phyloP scores from a whole-genome alignment of 2,329 filamentous ascomycete species.

The Chrysoporthe deuterocubensis region DNA sequence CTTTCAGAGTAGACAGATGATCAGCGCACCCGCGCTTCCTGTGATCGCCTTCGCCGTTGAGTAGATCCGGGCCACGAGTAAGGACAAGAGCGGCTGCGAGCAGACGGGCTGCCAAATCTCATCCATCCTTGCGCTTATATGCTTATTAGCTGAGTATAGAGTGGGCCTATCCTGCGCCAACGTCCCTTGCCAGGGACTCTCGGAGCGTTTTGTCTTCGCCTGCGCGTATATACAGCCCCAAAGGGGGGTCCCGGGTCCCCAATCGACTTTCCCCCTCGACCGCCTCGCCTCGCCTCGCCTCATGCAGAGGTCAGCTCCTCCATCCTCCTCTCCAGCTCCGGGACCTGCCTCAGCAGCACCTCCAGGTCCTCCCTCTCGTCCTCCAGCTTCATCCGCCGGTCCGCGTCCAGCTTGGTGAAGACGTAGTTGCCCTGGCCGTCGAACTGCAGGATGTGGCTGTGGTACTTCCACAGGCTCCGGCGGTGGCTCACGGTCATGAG shows the following conservation, averaged over 20 bases:
- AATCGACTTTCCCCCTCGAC: no score
- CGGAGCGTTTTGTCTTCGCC: no score
- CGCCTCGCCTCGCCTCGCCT: background rate
- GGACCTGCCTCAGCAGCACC: constrained; percentile 79
- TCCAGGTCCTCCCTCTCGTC: constrained; percentile 97
- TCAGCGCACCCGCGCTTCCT: no score
- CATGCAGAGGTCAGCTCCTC: constrained; percentile 69
- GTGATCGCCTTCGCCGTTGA: no score
- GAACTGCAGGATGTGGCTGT: constrained; percentile 92
- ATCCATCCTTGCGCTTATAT: no score
- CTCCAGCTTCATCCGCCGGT: constrained; percentile 81
- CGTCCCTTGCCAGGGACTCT: no score
- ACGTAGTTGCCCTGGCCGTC: constrained; percentile 92
- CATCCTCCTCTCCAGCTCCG: constrained; percentile 84
- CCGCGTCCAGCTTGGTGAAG: constrained; percentile 88
- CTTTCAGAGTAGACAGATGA: no score
- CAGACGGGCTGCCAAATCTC: no score
- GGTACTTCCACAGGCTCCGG: constrained; percentile 93
- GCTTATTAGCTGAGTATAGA: no score
- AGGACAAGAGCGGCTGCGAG: no score
- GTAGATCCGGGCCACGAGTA: no score
- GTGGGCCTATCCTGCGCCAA: no score
- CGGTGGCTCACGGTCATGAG: constrained; percentile 96
- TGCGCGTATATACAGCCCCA: background rate
- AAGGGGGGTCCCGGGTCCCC: background rate